phyloP scores from a whole-genome alignment of 1,139 yeast genomes.

The Saccharomyces hybrid region DNA sequence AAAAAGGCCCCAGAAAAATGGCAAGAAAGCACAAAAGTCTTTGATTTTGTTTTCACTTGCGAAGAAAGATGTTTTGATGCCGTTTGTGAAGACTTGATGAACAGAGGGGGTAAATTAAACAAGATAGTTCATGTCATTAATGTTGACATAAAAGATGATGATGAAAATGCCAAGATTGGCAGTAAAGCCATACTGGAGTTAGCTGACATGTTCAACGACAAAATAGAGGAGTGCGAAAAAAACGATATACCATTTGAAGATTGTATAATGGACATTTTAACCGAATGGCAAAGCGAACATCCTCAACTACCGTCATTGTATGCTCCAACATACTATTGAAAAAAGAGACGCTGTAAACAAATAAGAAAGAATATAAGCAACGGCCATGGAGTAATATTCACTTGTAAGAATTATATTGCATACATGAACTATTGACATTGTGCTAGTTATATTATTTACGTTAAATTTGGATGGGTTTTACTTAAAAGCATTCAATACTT shows the following conservation, averaged over 20 bases:
- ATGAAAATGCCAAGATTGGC: slow-evolving; percentile 87
- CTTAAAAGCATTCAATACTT: too few relatives aligned
- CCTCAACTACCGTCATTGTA: slow-evolving; percentile 74
- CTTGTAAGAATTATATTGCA: too few relatives aligned
- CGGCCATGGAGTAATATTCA: neutral
- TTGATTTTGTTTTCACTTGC: slow-evolving; percentile 91
- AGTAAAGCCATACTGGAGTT: slow-evolving; percentile 82
- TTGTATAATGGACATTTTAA: slow-evolving; percentile 57
- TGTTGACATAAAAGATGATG: slow-evolving; percentile 92
- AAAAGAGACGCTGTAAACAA: neutral
- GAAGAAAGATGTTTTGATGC: slow-evolving; percentile 96
- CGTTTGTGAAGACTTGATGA: slow-evolving; percentile 85
- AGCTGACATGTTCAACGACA: slow-evolving; percentile 41
- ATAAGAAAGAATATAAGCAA: neutral
- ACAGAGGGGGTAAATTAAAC: slow-evolving; percentile 57
- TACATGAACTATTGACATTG: too few relatives aligned
- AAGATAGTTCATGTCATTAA: slow-evolving; percentile 82
- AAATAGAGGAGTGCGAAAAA: slow-evolving; percentile 34
- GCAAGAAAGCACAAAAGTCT: slow-evolving; percentile 54
- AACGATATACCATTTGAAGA: slow-evolving; percentile 58
- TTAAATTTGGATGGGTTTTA: too few relatives aligned
- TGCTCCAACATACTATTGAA: slow-evolving; percentile 68
- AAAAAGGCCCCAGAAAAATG: slow-evolving; percentile 92
- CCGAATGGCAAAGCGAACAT: slow-evolving; percentile 77
- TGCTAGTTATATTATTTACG: too few relatives aligned